Conservation (phyloP, 2,329 filamentous ascomycete genomes). For the Penicillium sp. region DNA sequence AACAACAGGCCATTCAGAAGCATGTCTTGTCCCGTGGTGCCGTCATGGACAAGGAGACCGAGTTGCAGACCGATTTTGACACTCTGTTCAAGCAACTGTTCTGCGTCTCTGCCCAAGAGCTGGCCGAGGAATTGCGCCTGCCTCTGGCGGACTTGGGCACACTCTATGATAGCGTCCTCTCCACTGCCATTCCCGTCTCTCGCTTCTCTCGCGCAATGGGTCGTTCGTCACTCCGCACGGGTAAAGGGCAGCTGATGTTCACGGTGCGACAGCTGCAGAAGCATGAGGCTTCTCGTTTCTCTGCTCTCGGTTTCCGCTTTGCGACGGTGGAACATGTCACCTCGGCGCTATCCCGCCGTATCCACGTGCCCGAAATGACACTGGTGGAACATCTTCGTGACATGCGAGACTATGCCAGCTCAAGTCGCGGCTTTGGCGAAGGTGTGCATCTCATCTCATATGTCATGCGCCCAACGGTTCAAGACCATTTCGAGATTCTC, state of each 20-base stretch:
- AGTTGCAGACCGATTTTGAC: conserved; percentile 63
- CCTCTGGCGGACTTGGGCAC: conserved; percentile 59
- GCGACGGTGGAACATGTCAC: conserved; percentile 63
- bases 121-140: conserved; percentile 62
- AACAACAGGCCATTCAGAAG: conserved; percentile 43
- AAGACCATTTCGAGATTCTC: conserved; percentile 58
- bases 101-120: conserved; percentile 68
- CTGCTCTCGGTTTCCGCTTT: conserved; percentile 72
- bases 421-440: conserved; percentile 25
- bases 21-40: conserved; percentile 43
- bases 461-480: conserved; percentile 43
- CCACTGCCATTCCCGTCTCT: conserved; percentile 49
- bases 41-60: conserved; percentile 39
- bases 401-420: conserved; percentile 54
- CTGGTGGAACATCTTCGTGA: conserved; percentile 56
- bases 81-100: conserved; percentile 76
- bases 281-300: conserved; percentile 58
- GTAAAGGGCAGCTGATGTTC: conserved; percentile 74
- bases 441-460: conserved; percentile 42
- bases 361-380: conserved; percentile 64
- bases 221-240: conserved; percentile 32
- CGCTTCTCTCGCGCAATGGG: conserved; percentile 24
- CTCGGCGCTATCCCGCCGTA: conserved; percentile 61
- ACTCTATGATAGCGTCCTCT: conserved; percentile 69
- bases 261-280: conserved; percentile 60